Conservation (phyloP, 2,329 filamentous ascomycete species). For the Exophiala sideris region DNA sequence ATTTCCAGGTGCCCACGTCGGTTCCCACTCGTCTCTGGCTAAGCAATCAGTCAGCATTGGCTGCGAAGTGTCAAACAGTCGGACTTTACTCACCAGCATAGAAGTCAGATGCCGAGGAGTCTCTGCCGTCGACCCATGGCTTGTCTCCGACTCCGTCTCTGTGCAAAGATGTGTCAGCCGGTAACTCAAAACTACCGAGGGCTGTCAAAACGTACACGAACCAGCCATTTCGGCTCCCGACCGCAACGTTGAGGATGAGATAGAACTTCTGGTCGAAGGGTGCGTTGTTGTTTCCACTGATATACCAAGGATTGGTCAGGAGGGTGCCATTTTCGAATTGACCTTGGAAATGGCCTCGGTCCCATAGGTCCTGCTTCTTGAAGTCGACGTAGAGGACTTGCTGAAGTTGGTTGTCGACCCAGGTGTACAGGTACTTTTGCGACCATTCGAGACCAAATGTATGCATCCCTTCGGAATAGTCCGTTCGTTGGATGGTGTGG, state of each 20-base stretch:
- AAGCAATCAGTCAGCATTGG: slow-evolving; percentile 56
- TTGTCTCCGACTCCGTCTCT: slow-evolving; percentile 68
- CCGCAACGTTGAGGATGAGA: slow-evolving; percentile 70
- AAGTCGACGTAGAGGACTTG: slow-evolving; percentile 80
- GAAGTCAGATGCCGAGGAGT: slow-evolving; percentile 52
- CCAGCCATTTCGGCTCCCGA: slow-evolving; percentile 78
- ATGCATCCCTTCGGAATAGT: slow-evolving; percentile 56
- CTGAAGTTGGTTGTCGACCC: slow-evolving; percentile 73
- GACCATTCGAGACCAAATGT: slow-evolving; percentile 83
- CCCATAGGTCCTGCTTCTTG: slow-evolving; percentile 63
- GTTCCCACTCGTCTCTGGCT: slow-evolving; percentile 60
- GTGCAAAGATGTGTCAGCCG: too few relatives aligned
- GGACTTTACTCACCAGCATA: too few relatives aligned
- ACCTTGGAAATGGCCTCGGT: slow-evolving; percentile 64
- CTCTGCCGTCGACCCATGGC: slow-evolving; percentile 74
- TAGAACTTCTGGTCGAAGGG: slow-evolving; percentile 77
- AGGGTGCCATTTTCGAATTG: slow-evolving; percentile 63
- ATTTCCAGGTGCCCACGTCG: slow-evolving; percentile 62
- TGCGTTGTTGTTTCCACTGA: slow-evolving; percentile 59
- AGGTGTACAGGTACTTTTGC: slow-evolving; percentile 83
- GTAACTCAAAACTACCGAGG: too few relatives aligned
- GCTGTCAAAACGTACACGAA: too few relatives aligned
- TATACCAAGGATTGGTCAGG: slow-evolving; percentile 61
- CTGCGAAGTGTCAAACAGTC: too few relatives aligned
- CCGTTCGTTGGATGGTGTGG: too few relatives aligned